Base-by-base conservation (phyloP, 768 basidiomycete genomes). In the Tricholoma flavovirens region DNA sequence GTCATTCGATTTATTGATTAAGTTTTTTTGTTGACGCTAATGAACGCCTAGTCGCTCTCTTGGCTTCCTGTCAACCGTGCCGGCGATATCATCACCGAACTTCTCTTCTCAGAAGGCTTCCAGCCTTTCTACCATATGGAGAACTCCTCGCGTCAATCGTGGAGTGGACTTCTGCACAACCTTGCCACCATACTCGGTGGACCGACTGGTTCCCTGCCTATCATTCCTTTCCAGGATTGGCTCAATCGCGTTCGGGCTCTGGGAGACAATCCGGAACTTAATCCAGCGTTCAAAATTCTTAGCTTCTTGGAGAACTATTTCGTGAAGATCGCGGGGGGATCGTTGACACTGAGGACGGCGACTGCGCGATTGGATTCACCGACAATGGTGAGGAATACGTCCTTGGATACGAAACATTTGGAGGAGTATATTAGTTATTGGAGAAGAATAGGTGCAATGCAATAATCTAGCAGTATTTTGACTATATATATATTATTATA, bases 11-110 rank as follows among this genome's bases (percentile, higher is more conserved):
- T 17, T 3, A 35, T 29, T 26, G 24, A 26, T 26, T 19, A 51
- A 32, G 21, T 51, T 49, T 42, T 15, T 46, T 17, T 7, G 22
- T 21, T 24, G 0, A 11, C 19, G 24, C 40, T 57, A n/a, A 49
- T 19, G 17, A 17, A 5, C 22, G 24, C 5, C 24, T 52, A 72
- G 69, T 71, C 73, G 0, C 60, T 73, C 6, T 73, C 72, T 0
- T 73, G 73, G 72, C 66, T 73, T 51, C 72, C 72, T 8, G 68
- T 70, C 11, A 71, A 73, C 51, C 62, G 69, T 17, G 70, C 70
- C 1, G 67, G 66, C 0, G 60, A 61, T 17, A 62, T 63, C 12
- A 62, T 73, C 40, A 57, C 62, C 5, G 73, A 73, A 26, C 60
- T 72, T 35, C 56, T 71, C 5, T 71, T 73, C 50, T 70, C 70